A percentile compares a stretch with the other conserved stretches of the same genome.
Evolutionary conservation across 2,329 filamentous ascomycete genomes (phyloP).

Genomic region (Metarhizium robertsii): DNA sequence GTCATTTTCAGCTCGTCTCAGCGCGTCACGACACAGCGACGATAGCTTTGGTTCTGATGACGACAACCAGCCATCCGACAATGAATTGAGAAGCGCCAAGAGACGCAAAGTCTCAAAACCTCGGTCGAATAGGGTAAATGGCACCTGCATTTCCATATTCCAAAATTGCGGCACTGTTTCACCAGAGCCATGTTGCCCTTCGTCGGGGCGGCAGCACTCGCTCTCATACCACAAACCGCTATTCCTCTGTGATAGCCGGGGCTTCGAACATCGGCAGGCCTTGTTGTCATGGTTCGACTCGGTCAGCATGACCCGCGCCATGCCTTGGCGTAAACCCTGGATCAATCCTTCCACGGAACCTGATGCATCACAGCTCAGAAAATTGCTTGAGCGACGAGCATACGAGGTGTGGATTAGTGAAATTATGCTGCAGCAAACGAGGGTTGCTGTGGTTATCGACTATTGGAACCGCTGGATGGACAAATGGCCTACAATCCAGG

Average conservation of each 20-base stretch:
- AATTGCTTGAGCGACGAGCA: slow-evolving; percentile 41
- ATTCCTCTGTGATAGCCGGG: slow-evolving; percentile 30
- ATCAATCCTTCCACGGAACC: slow-evolving; percentile 27
- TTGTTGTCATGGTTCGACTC: slow-evolving; percentile 44
- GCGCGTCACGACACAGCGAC: background rate
- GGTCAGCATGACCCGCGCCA: slow-evolving; percentile 35
- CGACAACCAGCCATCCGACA: background rate
- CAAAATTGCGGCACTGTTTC: slow-evolving; percentile 1
- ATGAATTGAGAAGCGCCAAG: slow-evolving; percentile 2
- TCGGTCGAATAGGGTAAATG: background rate
- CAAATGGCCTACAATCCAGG: slow-evolving; percentile 49
- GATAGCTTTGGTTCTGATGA: background rate
- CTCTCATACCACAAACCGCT: slow-evolving; percentile 38
- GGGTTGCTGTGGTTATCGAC: slow-evolving; percentile 50
- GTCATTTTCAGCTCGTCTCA: background rate
- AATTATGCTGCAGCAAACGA: slow-evolving; percentile 59
- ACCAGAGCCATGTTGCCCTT: slow-evolving; percentile 8
- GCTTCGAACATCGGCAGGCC: slow-evolving; percentile 20
- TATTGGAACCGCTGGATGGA: slow-evolving; percentile 56
- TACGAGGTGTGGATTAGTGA: slow-evolving; percentile 61
- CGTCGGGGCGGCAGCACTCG: slow-evolving; percentile 9
- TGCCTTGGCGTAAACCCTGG: slow-evolving; percentile 53
- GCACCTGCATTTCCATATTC: slow-evolving; percentile 6
- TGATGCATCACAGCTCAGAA: slow-evolving; percentile 25
- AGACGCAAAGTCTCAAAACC: slow-evolving; percentile 5